Evolutionary conservation across 352 stramenopile genomes (phyloP).

Genomic region (Lagenidium giganteum): DNA sequence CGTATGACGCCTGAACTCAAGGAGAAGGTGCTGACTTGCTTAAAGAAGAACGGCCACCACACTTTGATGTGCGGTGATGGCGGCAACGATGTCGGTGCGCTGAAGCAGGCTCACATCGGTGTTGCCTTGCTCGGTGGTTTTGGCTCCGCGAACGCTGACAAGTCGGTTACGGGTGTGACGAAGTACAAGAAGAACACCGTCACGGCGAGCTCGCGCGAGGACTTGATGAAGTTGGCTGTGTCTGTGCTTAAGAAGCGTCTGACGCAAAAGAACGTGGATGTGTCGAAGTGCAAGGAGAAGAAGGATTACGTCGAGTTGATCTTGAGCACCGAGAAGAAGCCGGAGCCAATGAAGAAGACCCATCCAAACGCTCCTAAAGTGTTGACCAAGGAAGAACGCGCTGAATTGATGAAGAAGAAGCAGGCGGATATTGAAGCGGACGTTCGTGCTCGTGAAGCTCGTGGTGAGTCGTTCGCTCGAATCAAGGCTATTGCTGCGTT

Average conservation of each 20-base stretch:
- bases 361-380: constrained; percentile 33
- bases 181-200: constrained; percentile 67
- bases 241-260: constrained; percentile 69
- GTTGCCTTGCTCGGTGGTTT: constrained; percentile 67
- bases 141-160: constrained; percentile 71
- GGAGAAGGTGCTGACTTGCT: constrained; percentile 88
- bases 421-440: constrained; percentile 67
- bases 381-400: constrained; percentile 69
- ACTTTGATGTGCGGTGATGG: constrained; percentile 98
- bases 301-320: constrained; percentile 63
- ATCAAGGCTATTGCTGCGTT: constrained; percentile 76
- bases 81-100: constrained; percentile 94
- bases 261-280: constrained; percentile 46
- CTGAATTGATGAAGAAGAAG: constrained; percentile 67
- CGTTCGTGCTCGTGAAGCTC: constrained; percentile 54
- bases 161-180: constrained; percentile 55
- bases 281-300: constrained; percentile 54
- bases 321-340: constrained; percentile 44
- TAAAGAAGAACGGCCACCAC: constrained; percentile 86
- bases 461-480: constrained; percentile 73
- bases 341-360: constrained; percentile 48
- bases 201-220: constrained; percentile 39
- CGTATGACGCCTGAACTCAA: constrained; percentile 94
- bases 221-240: constrained; percentile 70
- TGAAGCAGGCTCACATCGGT: constrained; percentile 87